Percentiles rank a stretch among this genome's conserved stretches.
These are phyloP conservation scores for Globisporangium parvum DNA, from an alignment of 352 stramenopile species.

Conservation along the genomic window DNA sequence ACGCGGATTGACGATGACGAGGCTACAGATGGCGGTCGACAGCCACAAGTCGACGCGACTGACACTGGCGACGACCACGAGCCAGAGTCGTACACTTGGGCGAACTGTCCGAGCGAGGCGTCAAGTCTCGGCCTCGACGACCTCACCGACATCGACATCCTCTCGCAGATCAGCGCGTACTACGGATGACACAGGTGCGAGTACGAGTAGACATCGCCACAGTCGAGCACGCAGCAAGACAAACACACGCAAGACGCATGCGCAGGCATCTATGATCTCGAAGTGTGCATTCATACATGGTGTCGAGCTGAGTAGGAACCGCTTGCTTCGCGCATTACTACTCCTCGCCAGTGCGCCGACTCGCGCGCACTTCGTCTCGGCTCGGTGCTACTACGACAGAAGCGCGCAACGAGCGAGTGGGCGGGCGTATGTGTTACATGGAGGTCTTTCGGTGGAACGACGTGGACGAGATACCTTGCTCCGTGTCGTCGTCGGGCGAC, in stretches of 20 bases:
- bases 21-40: not conserved
- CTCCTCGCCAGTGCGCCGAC: no score
- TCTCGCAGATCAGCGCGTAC: constrained; percentile 44
- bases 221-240: not conserved
- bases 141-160: constrained; percentile 38
- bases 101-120: constrained; percentile 4
- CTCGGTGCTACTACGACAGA: not conserved
- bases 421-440: constrained; percentile 28
- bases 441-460: constrained; percentile 49
- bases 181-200: constrained; percentile 6
- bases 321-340: not conserved
- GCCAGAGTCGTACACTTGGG: constrained; percentile 9
- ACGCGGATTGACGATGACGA: not conserved
- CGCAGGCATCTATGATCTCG: not conserved
- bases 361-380: not conserved
- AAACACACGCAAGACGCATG: not conserved
- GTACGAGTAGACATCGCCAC: not conserved
- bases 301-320: not conserved
- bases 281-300: not conserved
- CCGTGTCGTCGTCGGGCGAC: constrained; percentile 18
- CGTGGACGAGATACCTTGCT: constrained; percentile 19
- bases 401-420: constrained; percentile 2
- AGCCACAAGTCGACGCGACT: not conserved
- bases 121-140: constrained; percentile 57
- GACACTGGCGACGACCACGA: constrained; percentile 2